Conservation (phyloP, 2,329 filamentous ascomycete genomes). For the Leptoxyphium fumago region DNA sequence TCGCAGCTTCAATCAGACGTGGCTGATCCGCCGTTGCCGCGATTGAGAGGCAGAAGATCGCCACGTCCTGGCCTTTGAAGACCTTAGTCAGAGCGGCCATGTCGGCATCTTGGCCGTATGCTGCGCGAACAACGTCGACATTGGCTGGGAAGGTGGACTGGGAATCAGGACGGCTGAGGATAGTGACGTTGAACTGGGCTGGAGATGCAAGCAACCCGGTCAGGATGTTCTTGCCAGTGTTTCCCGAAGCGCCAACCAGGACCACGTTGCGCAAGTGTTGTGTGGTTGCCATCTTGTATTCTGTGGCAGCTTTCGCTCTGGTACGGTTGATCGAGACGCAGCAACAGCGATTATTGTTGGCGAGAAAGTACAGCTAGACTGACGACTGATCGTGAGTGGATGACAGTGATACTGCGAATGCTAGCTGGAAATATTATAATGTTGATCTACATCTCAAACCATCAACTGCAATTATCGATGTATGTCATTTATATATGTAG, state of each 20-base stretch:
- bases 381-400: no score
- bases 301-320: no score
- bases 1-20: slow-evolving; percentile 11
- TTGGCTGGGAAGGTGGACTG: slow-evolving; percentile 22
- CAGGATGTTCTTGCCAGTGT: slow-evolving; percentile 18
- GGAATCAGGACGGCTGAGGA: slow-evolving; percentile 22
- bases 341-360: no score
- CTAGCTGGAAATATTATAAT: no score
- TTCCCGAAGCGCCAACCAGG: slow-evolving; percentile 15
- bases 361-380: no score
- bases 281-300: slow-evolving; percentile 3
- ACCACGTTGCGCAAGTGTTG: slow-evolving; percentile 18
- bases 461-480: no score
- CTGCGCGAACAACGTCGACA: slow-evolving; percentile 12
- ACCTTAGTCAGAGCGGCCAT: slow-evolving; percentile 7
- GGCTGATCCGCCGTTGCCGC: slow-evolving; percentile 2
- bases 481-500: no score
- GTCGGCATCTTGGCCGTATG: slow-evolving; percentile 9
- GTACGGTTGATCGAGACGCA: no score
- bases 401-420: no score
- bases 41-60: slow-evolving; percentile 19
- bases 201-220: slow-evolving; percentile 16
- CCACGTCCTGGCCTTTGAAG: slow-evolving; percentile 16
- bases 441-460: no score
- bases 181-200: slow-evolving; percentile 20